phyloP scores from a whole-genome alignment of 768 basidiomycete genomes.

The Leucocoprinus birnbaumii region DNA sequence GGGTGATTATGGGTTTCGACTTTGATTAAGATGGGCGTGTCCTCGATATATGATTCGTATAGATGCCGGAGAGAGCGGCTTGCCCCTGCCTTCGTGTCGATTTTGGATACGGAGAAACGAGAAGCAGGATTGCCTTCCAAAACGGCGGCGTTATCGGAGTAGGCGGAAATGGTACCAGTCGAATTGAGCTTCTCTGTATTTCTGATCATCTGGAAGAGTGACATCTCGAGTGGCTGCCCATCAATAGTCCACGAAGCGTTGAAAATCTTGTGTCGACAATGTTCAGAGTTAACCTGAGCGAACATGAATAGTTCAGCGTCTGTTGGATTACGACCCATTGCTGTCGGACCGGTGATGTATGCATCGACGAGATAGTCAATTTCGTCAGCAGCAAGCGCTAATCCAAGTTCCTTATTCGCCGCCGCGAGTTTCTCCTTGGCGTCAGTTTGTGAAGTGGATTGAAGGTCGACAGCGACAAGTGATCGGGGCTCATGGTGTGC shows the following conservation, averaged over 20 bases:
- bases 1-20: constrained; percentile 99
- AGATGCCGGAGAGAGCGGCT: constrained; percentile 25
- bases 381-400: constrained; percentile 87
- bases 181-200: constrained; percentile 84
- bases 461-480: constrained; percentile 71
- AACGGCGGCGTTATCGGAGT: constrained; percentile 98
- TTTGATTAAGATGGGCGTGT: constrained; percentile 90
- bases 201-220: constrained; percentile 95
- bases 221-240: constrained; percentile 54
- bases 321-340: constrained; percentile 82
- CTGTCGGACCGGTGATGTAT: constrained; percentile 67
- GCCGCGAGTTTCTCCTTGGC: constrained; percentile 63
- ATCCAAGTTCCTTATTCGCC: constrained; percentile 84
- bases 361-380: constrained; percentile 90
- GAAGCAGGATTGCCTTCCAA: constrained; percentile 74
- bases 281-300: constrained; percentile 99
- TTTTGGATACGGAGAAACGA: constrained; percentile 60
- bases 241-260: constrained; percentile 97
- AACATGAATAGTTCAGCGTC: constrained; percentile 99
- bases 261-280: constrained; percentile 99
- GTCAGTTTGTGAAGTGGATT: constrained; percentile 24
- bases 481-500: constrained; percentile 58
- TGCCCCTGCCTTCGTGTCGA: constrained; percentile 16
- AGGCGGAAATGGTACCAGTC: constrained; percentile 88
- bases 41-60: constrained; percentile 62